Percentiles rank a stretch among this genome's conserved stretches.
Conservation (phyloP, 306 rosid genomes). For the Macrotyloma uniflorum region DNA sequence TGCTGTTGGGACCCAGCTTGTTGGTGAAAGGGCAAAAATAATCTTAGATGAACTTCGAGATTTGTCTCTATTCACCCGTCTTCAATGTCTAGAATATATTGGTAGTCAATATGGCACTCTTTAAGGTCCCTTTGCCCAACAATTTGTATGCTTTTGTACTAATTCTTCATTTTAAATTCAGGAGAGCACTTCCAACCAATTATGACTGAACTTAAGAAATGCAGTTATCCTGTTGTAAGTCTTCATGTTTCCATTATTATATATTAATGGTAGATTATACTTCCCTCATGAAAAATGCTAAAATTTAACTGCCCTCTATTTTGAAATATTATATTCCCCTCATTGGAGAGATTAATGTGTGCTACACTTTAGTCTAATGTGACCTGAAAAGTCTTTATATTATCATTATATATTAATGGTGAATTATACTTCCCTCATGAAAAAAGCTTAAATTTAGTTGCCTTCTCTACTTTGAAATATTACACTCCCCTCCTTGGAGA, state of each 20-base stretch:
- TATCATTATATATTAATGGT: neutral
- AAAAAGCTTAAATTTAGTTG: neutral
- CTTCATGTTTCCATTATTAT: neutral
- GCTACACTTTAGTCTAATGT: neutral
- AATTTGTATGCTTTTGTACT: slow-evolving; percentile 32
- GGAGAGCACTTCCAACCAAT: slow-evolving; percentile 80
- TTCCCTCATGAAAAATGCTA: neutral
- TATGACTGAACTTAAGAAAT: slow-evolving; percentile 57
- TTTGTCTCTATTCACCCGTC: slow-evolving; percentile 62
- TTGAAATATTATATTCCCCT: slow-evolving; percentile 9
- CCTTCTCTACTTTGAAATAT: slow-evolving; percentile 21
- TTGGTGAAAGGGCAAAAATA: slow-evolving; percentile 83
- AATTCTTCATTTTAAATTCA: slow-evolving; percentile 45
- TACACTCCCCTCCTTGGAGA: neutral
- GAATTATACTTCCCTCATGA: neutral
- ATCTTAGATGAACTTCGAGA: slow-evolving; percentile 83
- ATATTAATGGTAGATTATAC: slow-evolving; percentile 4
- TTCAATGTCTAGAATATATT: slow-evolving; percentile 76
- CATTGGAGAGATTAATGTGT: neutral
- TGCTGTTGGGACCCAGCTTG: slow-evolving; percentile 83
- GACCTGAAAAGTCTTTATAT: neutral
- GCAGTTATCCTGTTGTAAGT: slow-evolving; percentile 67
- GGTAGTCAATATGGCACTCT: slow-evolving; percentile 53
- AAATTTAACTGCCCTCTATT: neutral
- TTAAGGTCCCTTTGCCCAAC: slow-evolving; percentile 11